These are phyloP conservation scores for Smithsoniella earleae DNA, from an alignment of 163 green algal species.

Conservation along the genomic window DNA sequence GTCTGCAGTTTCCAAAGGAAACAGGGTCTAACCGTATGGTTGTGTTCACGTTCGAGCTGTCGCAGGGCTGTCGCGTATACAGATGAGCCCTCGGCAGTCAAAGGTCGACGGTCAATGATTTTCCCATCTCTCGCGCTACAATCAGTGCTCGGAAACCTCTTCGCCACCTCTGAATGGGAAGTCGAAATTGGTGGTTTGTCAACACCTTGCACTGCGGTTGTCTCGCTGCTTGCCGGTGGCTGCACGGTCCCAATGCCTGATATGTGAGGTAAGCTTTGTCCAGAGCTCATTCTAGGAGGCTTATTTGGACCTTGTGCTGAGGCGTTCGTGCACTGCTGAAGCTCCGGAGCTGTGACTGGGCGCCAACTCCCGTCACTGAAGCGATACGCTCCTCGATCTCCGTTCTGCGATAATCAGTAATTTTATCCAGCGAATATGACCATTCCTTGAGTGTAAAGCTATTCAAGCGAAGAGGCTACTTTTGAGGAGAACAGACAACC, in stretches of 20 bases:
- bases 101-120: neutral
- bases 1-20: too few species aligned
- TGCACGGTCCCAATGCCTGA: neutral
- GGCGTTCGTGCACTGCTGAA: neutral
- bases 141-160: neutral
- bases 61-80: conserved; percentile 13
- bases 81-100: conserved; percentile 3
- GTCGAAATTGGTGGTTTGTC: too few species aligned
- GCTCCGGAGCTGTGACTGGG: conserved; percentile 3
- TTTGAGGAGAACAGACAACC: neutral
- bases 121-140: neutral
- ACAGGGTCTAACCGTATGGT: neutral
- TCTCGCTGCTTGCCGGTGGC: neutral
- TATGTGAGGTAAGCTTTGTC: neutral
- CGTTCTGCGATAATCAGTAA: neutral
- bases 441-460: neutral
- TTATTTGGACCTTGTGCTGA: too few species aligned
- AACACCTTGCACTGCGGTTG: neutral
- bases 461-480: neutral
- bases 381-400: neutral
- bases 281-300: too few species aligned
- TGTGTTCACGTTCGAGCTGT: conserved; percentile 19
- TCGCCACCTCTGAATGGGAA: neutral
- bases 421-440: neutral
- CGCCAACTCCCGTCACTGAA: conserved; percentile 13